Percentiles rank a stretch among this genome's conserved stretches.
These are phyloP conservation scores for Persicaria maculosa DNA, from an alignment of 148 eudicot genomes.

Conservation along the genomic window DNA sequence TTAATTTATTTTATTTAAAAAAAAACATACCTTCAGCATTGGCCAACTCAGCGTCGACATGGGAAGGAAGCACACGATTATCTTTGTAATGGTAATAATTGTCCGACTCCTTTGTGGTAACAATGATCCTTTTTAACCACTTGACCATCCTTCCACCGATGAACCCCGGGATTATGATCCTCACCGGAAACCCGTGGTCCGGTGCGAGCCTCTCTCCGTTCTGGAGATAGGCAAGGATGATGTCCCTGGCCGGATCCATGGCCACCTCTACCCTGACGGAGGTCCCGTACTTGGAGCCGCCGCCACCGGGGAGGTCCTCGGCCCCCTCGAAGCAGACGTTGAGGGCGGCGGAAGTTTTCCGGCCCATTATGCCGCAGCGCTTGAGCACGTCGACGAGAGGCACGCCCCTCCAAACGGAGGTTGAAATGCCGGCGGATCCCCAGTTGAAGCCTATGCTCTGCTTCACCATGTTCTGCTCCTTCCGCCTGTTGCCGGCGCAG, in stretches of 20 bases:
- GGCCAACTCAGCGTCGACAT: constrained; percentile 81
- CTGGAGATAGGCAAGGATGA: constrained; percentile 80
- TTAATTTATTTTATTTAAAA: no score
- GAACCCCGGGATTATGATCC: constrained; percentile 81
- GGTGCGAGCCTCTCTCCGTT: constrained; percentile 59
- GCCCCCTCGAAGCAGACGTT: constrained; percentile 92
- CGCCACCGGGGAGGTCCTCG: constrained; percentile 89
- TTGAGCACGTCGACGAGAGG: constrained; percentile 45
- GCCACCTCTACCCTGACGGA: constrained; percentile 57
- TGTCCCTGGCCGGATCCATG: constrained; percentile 69
- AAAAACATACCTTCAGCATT: constrained; percentile 60
- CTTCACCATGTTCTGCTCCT: constrained; percentile 81
- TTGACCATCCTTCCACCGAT: constrained; percentile 94
- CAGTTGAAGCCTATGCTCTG: constrained; percentile 85
- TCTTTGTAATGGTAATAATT: constrained; percentile 75
- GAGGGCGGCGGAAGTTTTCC: constrained; percentile 35
- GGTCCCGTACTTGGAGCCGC: constrained; percentile 85
- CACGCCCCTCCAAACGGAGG: constrained; percentile 83
- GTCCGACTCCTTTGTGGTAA: constrained; percentile 56
- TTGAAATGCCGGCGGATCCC: constrained; percentile 76
- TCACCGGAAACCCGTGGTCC: constrained; percentile 79
- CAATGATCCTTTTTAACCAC: constrained; percentile 71
- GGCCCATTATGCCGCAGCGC: constrained; percentile 51
- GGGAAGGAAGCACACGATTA: constrained; percentile 75
- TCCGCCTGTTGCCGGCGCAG: constrained; percentile 85